A percentile compares a stretch with the other conserved stretches of the same genome.
These are phyloP conservation scores for Mucor plumbeus DNA, from an alignment of 371 early-diverging fungal genomes.

Conservation along the genomic window DNA sequence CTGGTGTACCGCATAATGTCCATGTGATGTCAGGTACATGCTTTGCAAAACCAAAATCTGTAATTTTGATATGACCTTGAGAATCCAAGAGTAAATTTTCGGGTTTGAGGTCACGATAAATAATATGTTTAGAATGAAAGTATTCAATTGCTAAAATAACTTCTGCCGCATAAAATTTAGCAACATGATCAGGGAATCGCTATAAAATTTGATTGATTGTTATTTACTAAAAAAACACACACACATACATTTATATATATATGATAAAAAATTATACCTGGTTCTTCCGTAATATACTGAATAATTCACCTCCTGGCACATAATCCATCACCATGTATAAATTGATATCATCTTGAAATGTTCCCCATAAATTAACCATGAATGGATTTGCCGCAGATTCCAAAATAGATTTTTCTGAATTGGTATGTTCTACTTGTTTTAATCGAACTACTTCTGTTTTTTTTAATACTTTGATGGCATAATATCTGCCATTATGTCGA, in stretches of 20 bases:
- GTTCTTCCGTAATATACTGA: conserved; percentile 77
- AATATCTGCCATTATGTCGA: conserved; percentile 78
- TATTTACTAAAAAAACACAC: no score
- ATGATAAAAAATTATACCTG: no score
- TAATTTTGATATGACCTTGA: conserved; percentile 96
- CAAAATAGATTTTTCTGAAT: conserved; percentile 90
- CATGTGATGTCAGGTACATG: conserved; percentile 87
- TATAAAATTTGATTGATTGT: conserved; percentile 12
- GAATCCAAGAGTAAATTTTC: conserved; percentile 87
- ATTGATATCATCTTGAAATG: conserved; percentile 88
- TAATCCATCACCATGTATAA: conserved; percentile 32
- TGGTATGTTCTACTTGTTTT: conserved; percentile 94
- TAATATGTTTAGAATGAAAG: conserved; percentile 85
- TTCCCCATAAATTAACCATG: conserved; percentile 89
- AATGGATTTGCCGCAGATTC: conserved; percentile 85
- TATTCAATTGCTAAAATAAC: conserved; percentile 82
- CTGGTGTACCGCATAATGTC: conserved; percentile 93
- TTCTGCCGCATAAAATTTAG: conserved; percentile 82
- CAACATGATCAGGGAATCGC: conserved; percentile 90
- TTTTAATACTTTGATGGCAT: conserved; percentile 97
- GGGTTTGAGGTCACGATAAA: conserved; percentile 95
- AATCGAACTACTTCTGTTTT: conserved; percentile 93
- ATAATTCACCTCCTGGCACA: conserved; percentile 94
- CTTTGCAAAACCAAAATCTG: conserved; percentile 99
- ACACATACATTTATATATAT: no score